phyloP scores from a whole-genome alignment of 108 stramenopile genomes.

The Skeletonema tropicum region DNA sequence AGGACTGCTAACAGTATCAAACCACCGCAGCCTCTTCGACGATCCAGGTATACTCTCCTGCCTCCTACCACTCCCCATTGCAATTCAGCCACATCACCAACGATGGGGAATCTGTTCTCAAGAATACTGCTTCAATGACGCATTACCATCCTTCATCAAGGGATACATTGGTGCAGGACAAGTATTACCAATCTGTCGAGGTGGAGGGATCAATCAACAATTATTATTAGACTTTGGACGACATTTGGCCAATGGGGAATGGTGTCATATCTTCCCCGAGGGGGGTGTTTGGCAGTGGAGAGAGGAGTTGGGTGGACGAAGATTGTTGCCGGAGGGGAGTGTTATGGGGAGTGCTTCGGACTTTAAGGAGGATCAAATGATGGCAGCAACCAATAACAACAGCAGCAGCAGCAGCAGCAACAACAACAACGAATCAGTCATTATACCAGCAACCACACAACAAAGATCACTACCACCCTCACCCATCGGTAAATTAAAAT shows the following conservation, averaged over 20 bases:
- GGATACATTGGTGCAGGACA: slow-evolving; percentile 71
- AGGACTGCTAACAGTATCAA: slow-evolving; percentile 67
- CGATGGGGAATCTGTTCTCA: slow-evolving; percentile 72
- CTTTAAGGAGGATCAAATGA: slow-evolving; percentile 2
- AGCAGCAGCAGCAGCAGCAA: slow-evolving; percentile 3
- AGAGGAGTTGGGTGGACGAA: slow-evolving; percentile 49
- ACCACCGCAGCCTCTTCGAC: slow-evolving; percentile 69
- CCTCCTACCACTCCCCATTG: slow-evolving; percentile 52
- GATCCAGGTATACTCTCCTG: slow-evolving; percentile 66
- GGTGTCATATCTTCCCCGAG: slow-evolving; percentile 80
- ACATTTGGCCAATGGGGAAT: slow-evolving; percentile 61
- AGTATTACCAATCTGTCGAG: slow-evolving; percentile 66
- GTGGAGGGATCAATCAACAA: slow-evolving; percentile 64
- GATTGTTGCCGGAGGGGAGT: slow-evolving; percentile 16
- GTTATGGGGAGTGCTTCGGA: slow-evolving; percentile 7
- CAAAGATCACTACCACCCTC: slow-evolving; percentile 35
- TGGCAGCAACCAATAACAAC: slow-evolving; percentile 2
- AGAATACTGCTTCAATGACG: slow-evolving; percentile 74
- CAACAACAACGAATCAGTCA: neutral
- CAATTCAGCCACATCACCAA: slow-evolving; percentile 56
- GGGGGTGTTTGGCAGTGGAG: slow-evolving; percentile 70
- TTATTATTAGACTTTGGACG: slow-evolving; percentile 57
- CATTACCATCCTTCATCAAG: slow-evolving; percentile 39
- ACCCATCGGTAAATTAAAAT: slow-evolving; percentile 60
- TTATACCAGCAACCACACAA: slow-evolving; percentile 30